Percentiles rank a stretch among this genome's conserved stretches.
These are phyloP conservation scores for Yamadazyma olivae DNA, from an alignment of 805 yeast species.

Conservation along the genomic window DNA sequence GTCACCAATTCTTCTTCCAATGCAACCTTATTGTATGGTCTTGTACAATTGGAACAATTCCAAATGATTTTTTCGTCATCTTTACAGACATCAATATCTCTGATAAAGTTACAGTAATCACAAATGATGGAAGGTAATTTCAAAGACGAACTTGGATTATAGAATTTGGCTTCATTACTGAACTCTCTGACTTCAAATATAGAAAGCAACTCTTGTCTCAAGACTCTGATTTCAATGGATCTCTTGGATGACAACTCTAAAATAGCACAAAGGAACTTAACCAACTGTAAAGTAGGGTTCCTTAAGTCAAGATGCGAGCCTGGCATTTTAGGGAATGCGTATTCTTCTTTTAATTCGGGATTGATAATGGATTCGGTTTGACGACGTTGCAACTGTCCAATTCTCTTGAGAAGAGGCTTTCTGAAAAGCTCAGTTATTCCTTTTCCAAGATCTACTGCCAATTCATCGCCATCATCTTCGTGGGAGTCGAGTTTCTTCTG, in stretches of 20 bases:
- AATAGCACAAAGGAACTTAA: conserved; percentile 71
- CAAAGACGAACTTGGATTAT: conserved; percentile 71
- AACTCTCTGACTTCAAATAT: conserved; percentile 84
- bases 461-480: conserved; percentile 18
- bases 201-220: conserved; percentile 71
- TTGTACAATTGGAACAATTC: conserved; percentile 66
- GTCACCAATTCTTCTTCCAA: conserved; percentile 79
- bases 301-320: conserved; percentile 61
- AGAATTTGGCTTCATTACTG: conserved; percentile 67
- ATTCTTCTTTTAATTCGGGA: conserved; percentile 60
- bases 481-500: conserved; percentile 33
- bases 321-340: conserved; percentile 70
- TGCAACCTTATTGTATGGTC: conserved; percentile 59
- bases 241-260: conserved; percentile 63
- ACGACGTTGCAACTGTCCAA: conserved; percentile 59
- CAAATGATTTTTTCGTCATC: conserved; percentile 53
- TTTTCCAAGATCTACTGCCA: conserved; percentile 26
- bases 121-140: conserved; percentile 69
- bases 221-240: conserved; percentile 66
- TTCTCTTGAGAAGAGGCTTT: conserved; percentile 61
- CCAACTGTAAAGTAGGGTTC: conserved; percentile 78
- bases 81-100: conserved; percentile 81
- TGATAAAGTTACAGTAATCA: conserved; percentile 68
- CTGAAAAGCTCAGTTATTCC: conserved; percentile 59
- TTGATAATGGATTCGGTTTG: conserved; percentile 74